Evolutionary conservation across 306 rosid genomes (phyloP), one percentile per base, ranked within the genome.

Genomic region (Begonia masoniana): DNA sequence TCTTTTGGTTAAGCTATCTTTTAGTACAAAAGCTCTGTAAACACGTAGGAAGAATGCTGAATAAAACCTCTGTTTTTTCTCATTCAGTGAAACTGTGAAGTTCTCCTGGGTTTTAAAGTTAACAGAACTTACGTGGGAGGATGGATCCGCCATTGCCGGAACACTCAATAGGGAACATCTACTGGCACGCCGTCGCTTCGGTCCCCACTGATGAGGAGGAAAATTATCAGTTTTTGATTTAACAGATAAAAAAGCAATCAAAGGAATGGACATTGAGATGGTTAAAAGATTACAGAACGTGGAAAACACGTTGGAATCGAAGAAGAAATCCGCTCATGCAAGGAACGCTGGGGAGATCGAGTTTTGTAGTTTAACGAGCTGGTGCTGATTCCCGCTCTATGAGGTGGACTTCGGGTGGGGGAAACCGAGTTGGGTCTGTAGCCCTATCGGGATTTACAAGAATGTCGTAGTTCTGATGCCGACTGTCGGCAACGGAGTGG

Each of bases 321-420:
- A 15, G 36, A 47, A 11, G 59, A 66, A 52, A 42, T 54, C 16
- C 15, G 57, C 41, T 4, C 43, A 13, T 0, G 15, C 52, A 5
- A 12, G 0, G 1, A 10, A 45, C 13, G 13, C 67, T 1, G 62
- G 70, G 6, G 75, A 70, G 50, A 59, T 61, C 59, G 60, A 50
- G 8, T 10, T 55, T 2, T 35, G n/a, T 10, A 55, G 46, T 21
- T 59, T 70, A 36, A 70, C 70, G 1, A 64, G 75, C 19, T 57
- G 62, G 67, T 64, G 67, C 4, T 15, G 59, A 41, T 70, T 70
- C 31, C 64, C 63, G 0, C 12, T 73, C 1, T 70, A 73, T n/a
- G 76, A 77, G n/a, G n/a, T 56, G 49, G 68, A 77, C 23, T 66
- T 77, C 4, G 79, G 79, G 13, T 66, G 74, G 83, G 75, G 79